Evolutionary conservation across 2,329 filamentous ascomycete species (phyloP), one percentile per base, ranked within the genome.

Genomic region (Shiraia sp.): DNA sequence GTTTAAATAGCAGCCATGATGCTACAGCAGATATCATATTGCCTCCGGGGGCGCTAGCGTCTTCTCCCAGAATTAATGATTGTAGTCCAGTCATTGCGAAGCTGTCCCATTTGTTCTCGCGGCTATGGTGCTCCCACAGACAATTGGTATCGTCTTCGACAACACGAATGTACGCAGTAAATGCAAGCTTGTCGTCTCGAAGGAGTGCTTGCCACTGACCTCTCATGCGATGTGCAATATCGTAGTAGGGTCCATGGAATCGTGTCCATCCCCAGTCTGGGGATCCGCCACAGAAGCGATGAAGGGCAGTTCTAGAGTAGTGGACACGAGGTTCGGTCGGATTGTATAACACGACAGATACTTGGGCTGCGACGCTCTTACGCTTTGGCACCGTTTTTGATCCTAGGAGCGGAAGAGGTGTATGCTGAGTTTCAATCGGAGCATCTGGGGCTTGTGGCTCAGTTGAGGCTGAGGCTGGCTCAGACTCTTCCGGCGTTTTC

Each of bases 191-290:
- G 55, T 85, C 82, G 48, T 82, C 72, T 24, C 76, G 79, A 14
- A 85, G 70, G 7, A 85, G 69, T 8, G 82, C 76, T 56, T 81
- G 76, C 24, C 80, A 76, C 55, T 83, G 79, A 23, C 75, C 74
- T 39, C 76, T 78, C 43, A 77, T 74, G n/a, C 82, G 79, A 24
- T 71, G 64, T 36, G 80, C 75, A 35, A 85, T 80, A 31, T 82
- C 74, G 45, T 79, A 77, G 66, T 79, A 79, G 4, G 79, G 79
- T 5, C 76, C 77, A 52, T 79, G 76, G 59, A 83, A 85, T 43
- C 81, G 77, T 24, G 79, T 80, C 80, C 81, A 85, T 2, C 82
- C 82, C 76, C 80, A 83, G 52, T 85, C 82, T 10, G 80, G 65
- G 29, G 79, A 80, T 36, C 77, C 71, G 23, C 74, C 73, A 52